Evolutionary conservation across 176 grass and related monocot genomes (phyloP).

Genomic region (Cymbopogon citratus): DNA sequence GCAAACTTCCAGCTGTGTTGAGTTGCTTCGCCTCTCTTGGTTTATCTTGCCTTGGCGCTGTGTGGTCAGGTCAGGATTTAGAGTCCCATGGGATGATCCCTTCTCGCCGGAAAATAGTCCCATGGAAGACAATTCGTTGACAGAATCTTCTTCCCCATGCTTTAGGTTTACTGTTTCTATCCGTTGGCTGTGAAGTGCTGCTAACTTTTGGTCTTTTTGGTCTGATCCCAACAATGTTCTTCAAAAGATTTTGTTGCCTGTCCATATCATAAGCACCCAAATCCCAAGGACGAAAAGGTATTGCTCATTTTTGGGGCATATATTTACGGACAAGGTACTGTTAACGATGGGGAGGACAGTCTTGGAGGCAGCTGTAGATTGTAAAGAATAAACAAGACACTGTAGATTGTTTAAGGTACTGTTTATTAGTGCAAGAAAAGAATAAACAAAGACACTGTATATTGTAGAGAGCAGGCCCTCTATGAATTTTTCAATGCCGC

Average conservation of each 20-base stretch:
- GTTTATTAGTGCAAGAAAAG: too few relatives aligned
- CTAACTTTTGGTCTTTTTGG: constrained; percentile 59
- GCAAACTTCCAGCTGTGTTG: constrained; percentile 39
- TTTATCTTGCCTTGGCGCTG: constrained; percentile 10
- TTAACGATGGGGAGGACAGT: not conserved
- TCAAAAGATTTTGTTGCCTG: constrained; percentile 90
- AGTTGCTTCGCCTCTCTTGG: constrained; percentile 18
- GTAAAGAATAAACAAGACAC: too few relatives aligned
- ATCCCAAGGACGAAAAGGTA: not conserved
- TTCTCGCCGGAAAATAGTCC: not conserved
- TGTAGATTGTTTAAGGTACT: too few relatives aligned
- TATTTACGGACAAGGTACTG: not conserved
- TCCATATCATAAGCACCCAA: not conserved
- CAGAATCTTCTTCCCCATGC: constrained; percentile 13
- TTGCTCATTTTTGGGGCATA: not conserved
- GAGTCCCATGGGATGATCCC: constrained; percentile 9
- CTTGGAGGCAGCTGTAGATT: too few relatives aligned
- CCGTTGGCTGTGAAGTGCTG: constrained; percentile 19
- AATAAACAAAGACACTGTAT: too few relatives aligned
- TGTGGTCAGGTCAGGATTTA: constrained; percentile 4
- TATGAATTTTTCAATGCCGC: too few relatives aligned
- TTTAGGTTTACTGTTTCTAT: constrained; percentile 24
- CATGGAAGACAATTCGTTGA: not conserved
- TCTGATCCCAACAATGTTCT: constrained; percentile 81
- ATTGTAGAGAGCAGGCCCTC: too few relatives aligned